phyloP scores from a whole-genome alignment of 2,329 filamentous ascomycete species.

The Pyricularia sp. region DNA sequence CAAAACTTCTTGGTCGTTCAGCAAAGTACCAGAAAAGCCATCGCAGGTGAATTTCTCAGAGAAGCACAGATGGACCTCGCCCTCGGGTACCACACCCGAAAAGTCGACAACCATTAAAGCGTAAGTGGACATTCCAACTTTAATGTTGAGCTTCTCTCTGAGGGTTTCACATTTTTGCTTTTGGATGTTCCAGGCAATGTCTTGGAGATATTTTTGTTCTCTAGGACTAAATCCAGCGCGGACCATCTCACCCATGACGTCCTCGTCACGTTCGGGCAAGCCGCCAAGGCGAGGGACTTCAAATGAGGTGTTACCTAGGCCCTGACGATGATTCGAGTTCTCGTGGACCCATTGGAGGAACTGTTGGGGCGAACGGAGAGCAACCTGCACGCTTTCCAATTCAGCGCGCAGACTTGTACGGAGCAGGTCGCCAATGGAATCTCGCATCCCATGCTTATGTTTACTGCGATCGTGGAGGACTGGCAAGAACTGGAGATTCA shows the following conservation, averaged over 20 bases:
- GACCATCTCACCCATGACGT: slow-evolving; percentile 44
- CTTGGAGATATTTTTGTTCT: slow-evolving; percentile 36
- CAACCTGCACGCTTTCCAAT: slow-evolving; percentile 39
- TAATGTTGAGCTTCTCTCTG: slow-evolving; percentile 48
- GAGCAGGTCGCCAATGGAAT: slow-evolving; percentile 39
- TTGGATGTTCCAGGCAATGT: slow-evolving; percentile 36
- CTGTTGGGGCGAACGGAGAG: slow-evolving; percentile 37
- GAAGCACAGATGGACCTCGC: slow-evolving; percentile 61
- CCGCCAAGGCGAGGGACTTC: slow-evolving; percentile 36
- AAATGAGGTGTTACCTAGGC: slow-evolving; percentile 6
- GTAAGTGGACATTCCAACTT: slow-evolving; percentile 50
- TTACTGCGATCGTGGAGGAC: slow-evolving; percentile 54
- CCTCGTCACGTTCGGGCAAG: slow-evolving; percentile 38
- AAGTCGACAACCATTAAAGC: slow-evolving; percentile 64
- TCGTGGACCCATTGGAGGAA: slow-evolving; percentile 46
- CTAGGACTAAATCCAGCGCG: slow-evolving; percentile 50
- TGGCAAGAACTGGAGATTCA: slow-evolving; percentile 62
- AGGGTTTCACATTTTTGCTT: slow-evolving; percentile 43
- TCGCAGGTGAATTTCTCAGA: slow-evolving; percentile 54
- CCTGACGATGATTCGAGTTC: slow-evolving; percentile 22
- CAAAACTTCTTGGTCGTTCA: slow-evolving; percentile 52
- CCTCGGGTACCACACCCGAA: slow-evolving; percentile 45
- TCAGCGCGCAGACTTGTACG: slow-evolving; percentile 38
- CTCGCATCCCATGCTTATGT: slow-evolving; percentile 31
- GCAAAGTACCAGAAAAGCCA: slow-evolving; percentile 39